Conservation (phyloP, 495 filamentous ascomycete species). For the Neurospora tetrasperma region DNA sequence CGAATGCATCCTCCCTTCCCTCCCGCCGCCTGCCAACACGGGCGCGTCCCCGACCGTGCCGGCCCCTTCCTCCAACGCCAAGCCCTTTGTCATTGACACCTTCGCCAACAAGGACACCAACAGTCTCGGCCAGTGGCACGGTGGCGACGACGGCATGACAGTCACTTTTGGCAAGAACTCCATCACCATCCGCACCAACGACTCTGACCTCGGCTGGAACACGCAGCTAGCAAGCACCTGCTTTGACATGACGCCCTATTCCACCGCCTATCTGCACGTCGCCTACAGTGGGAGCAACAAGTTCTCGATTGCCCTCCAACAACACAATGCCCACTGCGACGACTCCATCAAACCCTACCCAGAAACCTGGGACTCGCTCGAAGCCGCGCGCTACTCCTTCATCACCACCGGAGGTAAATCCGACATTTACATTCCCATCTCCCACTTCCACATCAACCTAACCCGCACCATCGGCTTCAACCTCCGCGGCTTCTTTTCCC, state of each 20-base stretch:
- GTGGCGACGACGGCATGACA: slow-evolving; percentile 44
- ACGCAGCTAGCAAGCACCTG: slow-evolving; percentile 53
- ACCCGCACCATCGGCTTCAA: slow-evolving; percentile 52
- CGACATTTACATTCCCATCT: slow-evolving; percentile 64
- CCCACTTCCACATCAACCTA: slow-evolving; percentile 59
- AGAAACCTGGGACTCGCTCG: slow-evolving; percentile 63
- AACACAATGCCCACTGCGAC: slow-evolving; percentile 59
- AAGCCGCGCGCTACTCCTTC: slow-evolving; percentile 53
- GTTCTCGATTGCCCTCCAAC: slow-evolving; percentile 61
- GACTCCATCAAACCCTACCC: slow-evolving; percentile 52
- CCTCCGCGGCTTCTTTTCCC: slow-evolving; percentile 57
- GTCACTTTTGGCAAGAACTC: slow-evolving; percentile 37
- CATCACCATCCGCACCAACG: slow-evolving; percentile 51
- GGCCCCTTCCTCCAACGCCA: slow-evolving; percentile 37
- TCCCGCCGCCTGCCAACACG: slow-evolving; percentile 13
- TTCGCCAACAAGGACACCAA: slow-evolving; percentile 49
- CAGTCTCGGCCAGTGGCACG: slow-evolving; percentile 62
- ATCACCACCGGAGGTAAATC: no score
- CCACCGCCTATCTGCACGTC: slow-evolving; percentile 57
- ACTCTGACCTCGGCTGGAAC: slow-evolving; percentile 61
- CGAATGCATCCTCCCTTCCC: slow-evolving; percentile 40
- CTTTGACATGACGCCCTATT: slow-evolving; percentile 48
- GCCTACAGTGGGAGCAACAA: slow-evolving; percentile 55
- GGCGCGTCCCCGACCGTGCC: slow-evolving; percentile 31
- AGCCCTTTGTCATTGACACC: slow-evolving; percentile 54